Evolutionary conservation across 2,329 filamentous ascomycete species (phyloP), one percentile per base, ranked within the genome.

Genomic region (Blastomyces emzantsi): DNA sequence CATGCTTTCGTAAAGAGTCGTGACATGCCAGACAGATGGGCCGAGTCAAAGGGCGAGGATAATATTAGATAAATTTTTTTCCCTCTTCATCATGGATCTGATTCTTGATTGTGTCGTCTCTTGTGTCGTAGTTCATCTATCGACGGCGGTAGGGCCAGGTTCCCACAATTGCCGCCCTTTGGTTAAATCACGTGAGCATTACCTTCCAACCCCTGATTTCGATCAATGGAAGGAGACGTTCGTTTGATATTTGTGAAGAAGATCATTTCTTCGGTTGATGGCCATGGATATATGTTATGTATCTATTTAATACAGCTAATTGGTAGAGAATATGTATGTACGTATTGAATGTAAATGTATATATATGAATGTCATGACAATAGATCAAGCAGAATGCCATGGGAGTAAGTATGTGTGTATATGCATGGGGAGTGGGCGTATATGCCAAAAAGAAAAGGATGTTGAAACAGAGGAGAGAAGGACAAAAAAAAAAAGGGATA

Each of bases 391-490:
- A 45, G 17, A 45, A 45, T n/a, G 43, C 17, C 19, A n/a, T n/a
- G 43, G 41, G 41, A 19, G 15, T 9, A 36, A 9, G 47, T 25
- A 49, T 22, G 47, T 11, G 11, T 13, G 22, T 22, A 11, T 49
- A 49, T 22, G n/a, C n/a, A 49, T 9, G 47, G 6, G 13, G n/a
- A 7, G 41, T 4, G 41, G 17, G 17, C 6, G 41, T 19, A 43
- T 43, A 17, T 4, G 19, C 41, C 39, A 30, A 39, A 60, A 39
- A n/a, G 55, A 62, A 58, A 62, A 52, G 56, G 49, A 52, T 11
- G 47, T 25, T 25, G 19, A 51, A 54, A 54, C 13, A 17, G 25
- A 51, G 13, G 47, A 45, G 17, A 11, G 6, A 49, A 49, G 11
- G 3, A 22, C 6, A 22, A 11, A 19, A 43, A 19, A 5, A 17